Evolutionary conservation across 1,284 basidiomycete species (phyloP).

Genomic region (Rhodotorula sp.): DNA sequence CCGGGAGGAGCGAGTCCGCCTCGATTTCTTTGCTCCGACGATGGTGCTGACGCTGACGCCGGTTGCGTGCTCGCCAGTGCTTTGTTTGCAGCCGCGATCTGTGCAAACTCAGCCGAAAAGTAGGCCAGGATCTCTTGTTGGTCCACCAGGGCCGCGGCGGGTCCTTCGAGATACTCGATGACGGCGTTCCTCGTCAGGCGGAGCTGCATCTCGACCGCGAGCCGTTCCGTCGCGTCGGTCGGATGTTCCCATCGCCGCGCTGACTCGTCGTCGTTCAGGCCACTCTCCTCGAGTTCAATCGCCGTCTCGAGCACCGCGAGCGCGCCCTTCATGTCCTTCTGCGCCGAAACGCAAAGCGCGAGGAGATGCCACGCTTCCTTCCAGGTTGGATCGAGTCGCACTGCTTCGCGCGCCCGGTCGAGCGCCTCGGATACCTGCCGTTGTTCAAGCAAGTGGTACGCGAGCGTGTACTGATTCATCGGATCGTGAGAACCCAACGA

Average conservation of each 20-base stretch:
- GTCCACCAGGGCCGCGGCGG: conserved; percentile 74
- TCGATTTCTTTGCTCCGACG: background rate
- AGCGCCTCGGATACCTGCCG: conserved; percentile 69
- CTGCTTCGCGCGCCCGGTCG: conserved; percentile 64
- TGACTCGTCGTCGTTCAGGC: background rate
- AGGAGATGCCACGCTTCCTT: conserved; percentile 79
- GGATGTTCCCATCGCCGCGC: conserved; percentile 52
- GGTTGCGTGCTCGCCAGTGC: background rate
- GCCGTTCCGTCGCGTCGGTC: conserved; percentile 62
- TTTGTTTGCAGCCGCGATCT: background rate
- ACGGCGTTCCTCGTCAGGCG: conserved; percentile 82
- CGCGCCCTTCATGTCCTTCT: conserved; percentile 78
- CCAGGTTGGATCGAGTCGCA: conserved; percentile 11
- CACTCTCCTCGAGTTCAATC: conserved; percentile 46
- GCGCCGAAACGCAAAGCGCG: conserved; percentile 73
- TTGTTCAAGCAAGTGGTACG: conserved; percentile 69
- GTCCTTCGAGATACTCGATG: conserved; percentile 78
- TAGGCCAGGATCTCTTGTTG: conserved; percentile 86
- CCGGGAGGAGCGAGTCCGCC: background rate
- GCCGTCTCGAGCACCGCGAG: conserved; percentile 72
- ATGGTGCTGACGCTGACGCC: too few species aligned
- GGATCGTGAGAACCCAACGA: conserved; percentile 60
- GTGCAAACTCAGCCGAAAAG: conserved; percentile 53
- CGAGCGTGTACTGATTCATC: conserved; percentile 70
- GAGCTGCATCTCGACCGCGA: conserved; percentile 78